Evolutionary conservation across 345 rosid genomes (phyloP).

Genomic region (Cochlearia excelsa): DNA sequence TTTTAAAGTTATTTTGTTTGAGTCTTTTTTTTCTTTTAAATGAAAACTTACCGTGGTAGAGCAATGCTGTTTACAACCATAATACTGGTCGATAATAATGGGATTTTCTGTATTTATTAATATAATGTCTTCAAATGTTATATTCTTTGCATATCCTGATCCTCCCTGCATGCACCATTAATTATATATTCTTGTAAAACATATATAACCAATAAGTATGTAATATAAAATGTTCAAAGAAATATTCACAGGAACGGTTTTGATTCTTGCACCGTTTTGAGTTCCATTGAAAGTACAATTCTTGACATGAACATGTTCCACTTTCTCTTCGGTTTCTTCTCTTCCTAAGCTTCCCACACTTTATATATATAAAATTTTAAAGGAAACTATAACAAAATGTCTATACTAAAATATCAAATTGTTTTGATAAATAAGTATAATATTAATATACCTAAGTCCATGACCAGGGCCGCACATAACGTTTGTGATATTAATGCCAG

Average conservation of each 20-base stretch:
- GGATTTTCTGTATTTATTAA: constrained; percentile 10
- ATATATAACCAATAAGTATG: too few relatives aligned
- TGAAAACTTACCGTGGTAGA: background rate
- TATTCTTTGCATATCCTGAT: constrained; percentile 15
- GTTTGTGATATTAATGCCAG: constrained; percentile 10
- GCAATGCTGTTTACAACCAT: constrained; percentile 1
- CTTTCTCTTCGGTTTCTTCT: background rate
- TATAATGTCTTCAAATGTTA: constrained; percentile 1
- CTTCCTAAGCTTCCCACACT: constrained; percentile 24
- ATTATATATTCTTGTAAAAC: too few relatives aligned
- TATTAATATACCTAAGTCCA: constrained; percentile 17
- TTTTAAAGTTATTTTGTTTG: too few relatives aligned
- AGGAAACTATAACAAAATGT: too few relatives aligned
- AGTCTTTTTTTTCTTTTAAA: too few relatives aligned
- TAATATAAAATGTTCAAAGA: background rate
- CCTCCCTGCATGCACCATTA: background rate
- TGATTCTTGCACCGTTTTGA: constrained; percentile 42
- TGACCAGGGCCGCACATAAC: constrained; percentile 19
- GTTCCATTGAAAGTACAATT: constrained; percentile 17
- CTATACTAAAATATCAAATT: too few relatives aligned
- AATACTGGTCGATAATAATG: background rate
- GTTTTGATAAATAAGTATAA: too few relatives aligned
- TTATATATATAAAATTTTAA: background rate
- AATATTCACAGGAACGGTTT: constrained; percentile 41
- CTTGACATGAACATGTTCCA: constrained; percentile 14